phyloP scores from a whole-genome alignment of 352 stramenopile genomes.

The Globisporangium cylindrosporum region DNA sequence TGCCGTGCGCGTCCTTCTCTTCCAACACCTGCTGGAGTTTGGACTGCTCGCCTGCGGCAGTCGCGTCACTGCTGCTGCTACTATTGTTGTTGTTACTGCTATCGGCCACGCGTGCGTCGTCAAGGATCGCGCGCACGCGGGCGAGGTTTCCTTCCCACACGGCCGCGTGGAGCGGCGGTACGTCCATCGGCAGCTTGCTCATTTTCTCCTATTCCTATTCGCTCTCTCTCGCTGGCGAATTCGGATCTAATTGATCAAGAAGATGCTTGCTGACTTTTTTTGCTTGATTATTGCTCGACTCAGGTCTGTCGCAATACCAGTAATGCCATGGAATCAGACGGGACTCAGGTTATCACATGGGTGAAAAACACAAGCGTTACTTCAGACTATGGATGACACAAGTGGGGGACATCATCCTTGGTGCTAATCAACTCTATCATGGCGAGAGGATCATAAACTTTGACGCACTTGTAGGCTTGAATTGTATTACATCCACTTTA shows the following conservation, averaged over 20 bases:
- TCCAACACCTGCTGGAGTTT: slow-evolving; percentile 44
- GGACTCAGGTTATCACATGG: too few species aligned
- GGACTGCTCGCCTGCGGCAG: neutral
- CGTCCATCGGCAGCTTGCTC: neutral
- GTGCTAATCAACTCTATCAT: too few species aligned
- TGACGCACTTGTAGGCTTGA: neutral
- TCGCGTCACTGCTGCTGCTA: neutral
- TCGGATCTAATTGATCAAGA: neutral
- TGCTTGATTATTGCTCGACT: neutral
- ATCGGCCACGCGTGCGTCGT: slow-evolving; percentile 14
- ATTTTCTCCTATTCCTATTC: neutral
- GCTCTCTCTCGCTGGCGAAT: neutral
- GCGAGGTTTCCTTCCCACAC: slow-evolving; percentile 65
- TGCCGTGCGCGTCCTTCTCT: slow-evolving; percentile 53
- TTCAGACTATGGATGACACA: too few species aligned
- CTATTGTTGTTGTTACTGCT: neutral
- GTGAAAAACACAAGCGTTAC: too few species aligned
- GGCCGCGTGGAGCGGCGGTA: slow-evolving; percentile 54
- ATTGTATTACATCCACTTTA: neutral
- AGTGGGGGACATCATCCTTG: too few species aligned
- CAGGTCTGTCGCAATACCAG: too few species aligned
- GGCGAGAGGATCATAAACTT: too few species aligned
- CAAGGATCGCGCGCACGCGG: slow-evolving; percentile 32
- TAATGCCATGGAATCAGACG: too few species aligned
- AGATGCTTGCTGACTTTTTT: neutral